Evolutionary conservation across 1,139 yeast species (phyloP).

Genomic region (Pichia sp.): DNA sequence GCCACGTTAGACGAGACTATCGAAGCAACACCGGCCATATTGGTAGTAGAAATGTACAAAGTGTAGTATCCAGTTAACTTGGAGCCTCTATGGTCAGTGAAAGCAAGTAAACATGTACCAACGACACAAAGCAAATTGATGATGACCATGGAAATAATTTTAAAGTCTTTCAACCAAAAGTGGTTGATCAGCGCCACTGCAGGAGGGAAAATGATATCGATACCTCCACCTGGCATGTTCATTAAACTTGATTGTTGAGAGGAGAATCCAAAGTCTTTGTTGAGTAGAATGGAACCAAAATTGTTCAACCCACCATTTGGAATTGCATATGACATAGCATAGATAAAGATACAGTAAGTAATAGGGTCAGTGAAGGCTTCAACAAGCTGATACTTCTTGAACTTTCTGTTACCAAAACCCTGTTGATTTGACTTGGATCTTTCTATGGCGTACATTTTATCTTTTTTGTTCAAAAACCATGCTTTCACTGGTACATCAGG

Average conservation of each 20-base stretch:
- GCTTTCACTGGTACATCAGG: constrained; percentile 50
- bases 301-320: constrained; percentile 37
- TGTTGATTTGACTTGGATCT: constrained; percentile 35
- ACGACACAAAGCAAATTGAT: constrained; percentile 15
- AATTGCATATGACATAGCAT: constrained; percentile 34
- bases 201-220: constrained; percentile 34
- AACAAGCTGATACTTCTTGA: constrained; percentile 33
- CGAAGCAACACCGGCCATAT: constrained; percentile 33
- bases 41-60: constrained; percentile 32
- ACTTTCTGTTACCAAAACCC: constrained; percentile 40
- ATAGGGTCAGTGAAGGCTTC: constrained; percentile 32
- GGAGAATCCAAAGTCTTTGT: constrained; percentile 33
- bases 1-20: constrained; percentile 48
- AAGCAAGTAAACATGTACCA: constrained; percentile 17
- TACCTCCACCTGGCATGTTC: constrained; percentile 37
- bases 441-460: constrained; percentile 34
- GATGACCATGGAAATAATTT: constrained; percentile 14
- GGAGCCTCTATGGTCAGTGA: constrained; percentile 28
- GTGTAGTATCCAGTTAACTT: constrained; percentile 42
- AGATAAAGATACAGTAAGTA: constrained; percentile 31
- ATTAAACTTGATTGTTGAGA: constrained; percentile 31
- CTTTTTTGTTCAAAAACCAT: constrained; percentile 37
- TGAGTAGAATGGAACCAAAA: constrained; percentile 39
- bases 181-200: constrained; percentile 35
- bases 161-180: constrained; percentile 22